Conservation (phyloP, 257 asterid genomes). For the Nicotiana undulata region DNA sequence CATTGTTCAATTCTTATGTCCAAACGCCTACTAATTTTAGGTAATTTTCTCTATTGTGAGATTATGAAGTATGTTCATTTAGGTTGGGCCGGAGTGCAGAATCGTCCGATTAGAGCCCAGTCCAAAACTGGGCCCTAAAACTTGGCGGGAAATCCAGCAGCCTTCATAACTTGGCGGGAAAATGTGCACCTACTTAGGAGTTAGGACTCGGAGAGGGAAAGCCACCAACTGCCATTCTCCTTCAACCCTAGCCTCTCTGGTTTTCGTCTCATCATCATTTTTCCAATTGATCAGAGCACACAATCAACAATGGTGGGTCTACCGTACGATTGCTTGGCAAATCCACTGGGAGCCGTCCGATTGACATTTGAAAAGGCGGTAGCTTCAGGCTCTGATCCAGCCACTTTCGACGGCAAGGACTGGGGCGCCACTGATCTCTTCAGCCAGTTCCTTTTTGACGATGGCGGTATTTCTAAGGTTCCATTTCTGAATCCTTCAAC, state of each 20-base stretch:
- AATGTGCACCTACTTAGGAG: neutral
- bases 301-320: slow-evolving; percentile 56
- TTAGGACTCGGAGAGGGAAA: slow-evolving; percentile 11
- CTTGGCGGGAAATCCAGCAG: slow-evolving; percentile 19
- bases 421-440: slow-evolving; percentile 79
- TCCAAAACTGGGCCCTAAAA: neutral
- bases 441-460: slow-evolving; percentile 56
- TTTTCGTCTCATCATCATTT: neutral
- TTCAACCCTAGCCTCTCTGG: slow-evolving; percentile 1
- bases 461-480: slow-evolving; percentile 65
- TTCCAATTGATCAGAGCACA: neutral
- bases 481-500: slow-evolving; percentile 61
- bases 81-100: neutral
- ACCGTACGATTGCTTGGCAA: slow-evolving; percentile 71
- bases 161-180: slow-evolving; percentile 27
- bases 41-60: too few relatives aligned
- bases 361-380: slow-evolving; percentile 70
- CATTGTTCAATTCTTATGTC: too few relatives aligned
- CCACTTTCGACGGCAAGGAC: slow-evolving; percentile 58
- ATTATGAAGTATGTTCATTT: too few relatives aligned
- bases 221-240: neutral
- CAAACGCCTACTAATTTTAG: too few relatives aligned
- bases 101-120: neutral
- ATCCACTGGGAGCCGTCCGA: slow-evolving; percentile 95
- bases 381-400: slow-evolving; percentile 36